Base-by-base conservation (phyloP, 805 yeast genomes). In the Cyberlindnera veronae region DNA sequence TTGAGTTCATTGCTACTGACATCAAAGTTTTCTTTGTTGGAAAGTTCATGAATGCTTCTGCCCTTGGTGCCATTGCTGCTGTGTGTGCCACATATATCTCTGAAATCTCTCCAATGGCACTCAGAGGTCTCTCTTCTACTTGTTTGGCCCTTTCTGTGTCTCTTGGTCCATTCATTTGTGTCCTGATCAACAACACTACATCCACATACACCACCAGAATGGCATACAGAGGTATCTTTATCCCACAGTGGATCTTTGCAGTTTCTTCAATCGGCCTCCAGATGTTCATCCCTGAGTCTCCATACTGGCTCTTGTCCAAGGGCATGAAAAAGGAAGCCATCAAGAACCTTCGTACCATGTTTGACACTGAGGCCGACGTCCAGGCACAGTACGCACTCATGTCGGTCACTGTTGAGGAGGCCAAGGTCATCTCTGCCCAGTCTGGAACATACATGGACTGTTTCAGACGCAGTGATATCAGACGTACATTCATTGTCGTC, bases 211-310 rank as follows among this genome's bases (percentile, higher is more conserved):
- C 46, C 13, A 40, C 41, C 3, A 46, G 62, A 36, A 53, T 61
- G 56, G 47, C 68, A 6, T 66, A 65, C 50, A 54, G 61, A 38
- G 57, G 67, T 30, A 70, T 72, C 6, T 68, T 64, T 30, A 34
- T 44, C 21, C 48, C 53, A 34, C 53, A 49, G 29, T 49, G 53
- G 53, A 34, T 42, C 21, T 49, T 49, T 34, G 41, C 51, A 10
- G 36, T n/a, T 16, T 36, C 39, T 14, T 38, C 53, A 41, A 52
- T 62, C 27, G 46, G 60, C 13, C 54, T 62, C 27, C 62, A 63
- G n/a, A 61, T 35, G 35, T 55, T 66, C 19, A 64, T 71, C 15
- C 73, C 74, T 0, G 72, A 69, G 38, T 66, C 71, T 16, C 74
- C 74, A 13, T 68, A 69, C 64, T 67, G 64, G 66, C 54, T 67